Conservation (phyloP, 148 eudicot genomes). For the Silene latifolia region DNA sequence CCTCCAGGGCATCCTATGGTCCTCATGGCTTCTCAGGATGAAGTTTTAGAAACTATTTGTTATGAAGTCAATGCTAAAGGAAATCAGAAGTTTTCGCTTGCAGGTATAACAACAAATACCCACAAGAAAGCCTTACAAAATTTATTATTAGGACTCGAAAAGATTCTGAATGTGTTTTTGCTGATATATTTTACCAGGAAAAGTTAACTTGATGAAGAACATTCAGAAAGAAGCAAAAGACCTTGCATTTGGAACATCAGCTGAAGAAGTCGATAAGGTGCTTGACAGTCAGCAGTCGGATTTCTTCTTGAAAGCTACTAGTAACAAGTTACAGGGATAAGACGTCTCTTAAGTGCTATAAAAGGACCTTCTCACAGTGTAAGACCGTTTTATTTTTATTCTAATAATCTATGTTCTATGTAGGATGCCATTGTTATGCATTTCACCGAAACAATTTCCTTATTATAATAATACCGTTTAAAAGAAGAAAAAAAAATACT, state of each 20-base stretch:
- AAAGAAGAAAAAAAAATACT: too few relatives aligned
- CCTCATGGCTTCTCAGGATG: slow-evolving; percentile 48
- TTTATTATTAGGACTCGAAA: too few relatives aligned
- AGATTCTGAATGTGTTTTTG: too few relatives aligned
- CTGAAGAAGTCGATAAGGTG: neutral
- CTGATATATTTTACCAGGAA: neutral
- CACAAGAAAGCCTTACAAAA: too few relatives aligned
- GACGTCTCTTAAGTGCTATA: too few relatives aligned
- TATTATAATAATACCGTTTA: too few relatives aligned
- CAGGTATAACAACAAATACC: slow-evolving; percentile 29
- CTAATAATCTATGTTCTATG: too few relatives aligned
- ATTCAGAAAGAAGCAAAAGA: slow-evolving; percentile 8
- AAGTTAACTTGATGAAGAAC: slow-evolving; percentile 10
- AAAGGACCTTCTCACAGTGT: too few relatives aligned
- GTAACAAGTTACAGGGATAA: neutral
- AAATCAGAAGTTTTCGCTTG: slow-evolving; percentile 46
- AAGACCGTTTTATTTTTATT: too few relatives aligned
- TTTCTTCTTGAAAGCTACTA: slow-evolving; percentile 3
- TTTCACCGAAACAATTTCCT: too few relatives aligned
- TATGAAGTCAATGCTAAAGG: slow-evolving; percentile 54
- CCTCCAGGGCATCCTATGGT: slow-evolving; percentile 80
- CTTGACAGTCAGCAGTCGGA: neutral
- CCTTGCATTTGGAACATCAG: slow-evolving; percentile 4
- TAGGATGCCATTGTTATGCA: too few relatives aligned
- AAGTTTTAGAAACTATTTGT: slow-evolving; percentile 50